These are phyloP conservation scores for Eimeria falciformis DNA, from an alignment of 169 alveolate species.

Conservation along the genomic window DNA sequence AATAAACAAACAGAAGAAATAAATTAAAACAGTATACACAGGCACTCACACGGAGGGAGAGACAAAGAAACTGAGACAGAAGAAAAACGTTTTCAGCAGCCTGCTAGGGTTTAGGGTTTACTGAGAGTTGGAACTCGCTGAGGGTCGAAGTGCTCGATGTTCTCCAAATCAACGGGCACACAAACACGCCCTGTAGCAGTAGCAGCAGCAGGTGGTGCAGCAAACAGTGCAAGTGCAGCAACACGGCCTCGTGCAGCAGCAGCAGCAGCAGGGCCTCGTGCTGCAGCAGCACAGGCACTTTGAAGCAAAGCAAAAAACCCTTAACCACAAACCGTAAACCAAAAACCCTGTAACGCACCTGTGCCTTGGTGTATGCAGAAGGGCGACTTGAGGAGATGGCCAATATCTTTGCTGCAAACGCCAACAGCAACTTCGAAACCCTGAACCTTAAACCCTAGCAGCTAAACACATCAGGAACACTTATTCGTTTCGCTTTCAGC, in stretches of 20 bases:
- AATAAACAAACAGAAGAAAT: background rate
- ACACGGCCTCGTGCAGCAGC: slow-evolving; percentile 38
- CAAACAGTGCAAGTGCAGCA: background rate
- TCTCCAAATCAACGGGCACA: slow-evolving; percentile 75
- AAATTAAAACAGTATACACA: too few relatives aligned
- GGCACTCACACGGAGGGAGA: too few relatives aligned
- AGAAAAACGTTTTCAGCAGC: too few relatives aligned
- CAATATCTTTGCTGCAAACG: slow-evolving; percentile 87
- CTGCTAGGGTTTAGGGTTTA: slow-evolving; percentile 27
- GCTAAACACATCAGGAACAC: background rate
- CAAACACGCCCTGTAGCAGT: slow-evolving; percentile 74
- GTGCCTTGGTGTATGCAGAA: slow-evolving; percentile 94
- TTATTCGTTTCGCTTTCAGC: background rate
- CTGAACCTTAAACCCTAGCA: background rate
- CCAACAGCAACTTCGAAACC: slow-evolving; percentile 1
- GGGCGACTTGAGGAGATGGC: slow-evolving; percentile 93
- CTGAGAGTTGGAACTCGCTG: slow-evolving; percentile 55
- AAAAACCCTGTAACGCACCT: slow-evolving; percentile 79
- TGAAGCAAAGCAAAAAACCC: background rate
- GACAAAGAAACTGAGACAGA: too few relatives aligned
- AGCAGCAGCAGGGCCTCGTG: background rate
- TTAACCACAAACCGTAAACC: background rate
- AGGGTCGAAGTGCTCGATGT: slow-evolving; percentile 70
- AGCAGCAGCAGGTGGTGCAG: slow-evolving; percentile 22
- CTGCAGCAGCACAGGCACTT: background rate